These are phyloP conservation scores for Parafenestella ontariensis DNA, from an alignment of 2,329 filamentous ascomycete genomes.

Conservation along the genomic window DNA sequence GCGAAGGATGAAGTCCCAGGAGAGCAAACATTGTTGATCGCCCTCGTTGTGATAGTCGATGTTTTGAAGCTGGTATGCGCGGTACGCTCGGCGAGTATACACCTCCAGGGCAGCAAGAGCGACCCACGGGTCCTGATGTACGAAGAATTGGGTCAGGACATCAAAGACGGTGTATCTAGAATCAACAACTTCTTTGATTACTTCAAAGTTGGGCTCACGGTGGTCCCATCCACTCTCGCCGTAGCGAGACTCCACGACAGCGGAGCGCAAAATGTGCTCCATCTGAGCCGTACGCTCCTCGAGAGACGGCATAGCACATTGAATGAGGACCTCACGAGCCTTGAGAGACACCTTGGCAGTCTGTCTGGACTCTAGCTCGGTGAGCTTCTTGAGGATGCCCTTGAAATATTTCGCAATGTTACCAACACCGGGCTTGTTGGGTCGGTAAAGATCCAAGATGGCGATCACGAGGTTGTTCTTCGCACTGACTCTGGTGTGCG, in stretches of 20 bases:
- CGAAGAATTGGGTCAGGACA: constrained; percentile 93
- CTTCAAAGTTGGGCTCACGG: constrained; percentile 84
- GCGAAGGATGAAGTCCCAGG: constrained; percentile 94
- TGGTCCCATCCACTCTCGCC: constrained; percentile 98
- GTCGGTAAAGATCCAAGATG: constrained; percentile 91
- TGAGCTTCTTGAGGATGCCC: constrained; percentile 80
- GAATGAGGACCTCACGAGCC: constrained; percentile 95
- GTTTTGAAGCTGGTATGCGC: constrained; percentile 89
- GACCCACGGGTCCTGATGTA: constrained; percentile 92
- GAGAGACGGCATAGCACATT: constrained; percentile 92
- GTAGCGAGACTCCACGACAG: constrained; percentile 95
- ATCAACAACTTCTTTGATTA: constrained; percentile 97
- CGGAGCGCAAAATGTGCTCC: constrained; percentile 97
- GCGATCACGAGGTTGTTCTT: constrained; percentile 95
- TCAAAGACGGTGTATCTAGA: constrained; percentile 99
- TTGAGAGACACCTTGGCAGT: constrained; percentile 97
- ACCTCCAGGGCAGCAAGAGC: constrained; percentile 92
- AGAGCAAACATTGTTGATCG: constrained; percentile 79
- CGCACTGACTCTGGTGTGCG: constrained; percentile 87
- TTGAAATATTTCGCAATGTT: constrained; percentile 90
- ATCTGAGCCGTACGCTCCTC: constrained; percentile 96
- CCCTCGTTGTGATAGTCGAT: constrained; percentile 84
- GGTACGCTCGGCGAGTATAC: constrained; percentile 94
- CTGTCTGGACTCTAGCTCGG: constrained; percentile 84
- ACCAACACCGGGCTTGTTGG: constrained; percentile 89